These are phyloP conservation scores for Betula pendula DNA, from an alignment of 306 rosid genomes.

Conservation along the genomic window DNA sequence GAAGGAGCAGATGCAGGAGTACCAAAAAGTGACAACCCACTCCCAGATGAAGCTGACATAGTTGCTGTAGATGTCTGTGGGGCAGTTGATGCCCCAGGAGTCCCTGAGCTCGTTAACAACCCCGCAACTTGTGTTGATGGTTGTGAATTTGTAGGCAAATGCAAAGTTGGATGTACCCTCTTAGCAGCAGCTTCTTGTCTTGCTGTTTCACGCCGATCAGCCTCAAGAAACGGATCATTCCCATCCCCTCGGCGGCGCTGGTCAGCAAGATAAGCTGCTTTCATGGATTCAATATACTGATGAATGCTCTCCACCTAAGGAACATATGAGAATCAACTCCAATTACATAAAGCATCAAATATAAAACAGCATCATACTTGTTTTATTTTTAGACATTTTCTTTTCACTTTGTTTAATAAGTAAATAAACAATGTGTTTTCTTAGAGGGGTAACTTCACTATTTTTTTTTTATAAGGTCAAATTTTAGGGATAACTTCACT, in stretches of 20 bases:
- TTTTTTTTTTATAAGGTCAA: no score
- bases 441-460: no score
- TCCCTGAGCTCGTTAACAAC: slow-evolving; percentile 67
- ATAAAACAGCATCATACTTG: not conserved
- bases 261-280: slow-evolving; percentile 79
- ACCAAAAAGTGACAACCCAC: slow-evolving; percentile 73
- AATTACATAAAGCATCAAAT: no score
- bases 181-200: slow-evolving; percentile 93
- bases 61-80: slow-evolving; percentile 56
- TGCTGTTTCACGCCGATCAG: slow-evolving; percentile 96
- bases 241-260: slow-evolving; percentile 81
- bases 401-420: not conserved
- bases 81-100: slow-evolving; percentile 48
- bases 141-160: slow-evolving; percentile 76
- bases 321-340: not conserved
- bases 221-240: slow-evolving; percentile 93
- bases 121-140: slow-evolving; percentile 92
- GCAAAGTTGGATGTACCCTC: slow-evolving; percentile 84
- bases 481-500: no score
- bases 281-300: slow-evolving; percentile 92
- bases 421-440: not conserved
- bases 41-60: slow-evolving; percentile 60
- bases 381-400: no score
- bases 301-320: slow-evolving; percentile 90
- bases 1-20: slow-evolving; percentile 74